These are phyloP conservation scores for Aspergillus vadensis DNA, from an alignment of 2,329 filamentous ascomycete species.

Conservation along the genomic window DNA sequence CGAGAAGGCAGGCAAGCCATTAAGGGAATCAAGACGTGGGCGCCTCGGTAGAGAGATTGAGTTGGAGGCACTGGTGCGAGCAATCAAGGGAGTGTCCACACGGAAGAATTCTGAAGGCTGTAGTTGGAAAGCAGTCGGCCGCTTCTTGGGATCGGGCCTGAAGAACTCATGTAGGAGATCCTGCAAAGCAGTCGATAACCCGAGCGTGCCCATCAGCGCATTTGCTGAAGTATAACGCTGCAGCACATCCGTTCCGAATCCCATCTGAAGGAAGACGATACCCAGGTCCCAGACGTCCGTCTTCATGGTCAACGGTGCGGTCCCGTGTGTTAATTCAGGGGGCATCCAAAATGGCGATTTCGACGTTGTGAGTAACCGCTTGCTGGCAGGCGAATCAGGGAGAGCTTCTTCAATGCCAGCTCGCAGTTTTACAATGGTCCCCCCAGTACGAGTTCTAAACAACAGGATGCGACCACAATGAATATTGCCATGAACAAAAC, in stretches of 20 bases:
- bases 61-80: slow-evolving; percentile 46
- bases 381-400: slow-evolving; percentile 50
- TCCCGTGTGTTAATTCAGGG: slow-evolving; percentile 70
- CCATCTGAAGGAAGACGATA: slow-evolving; percentile 88
- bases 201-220: slow-evolving; percentile 69
- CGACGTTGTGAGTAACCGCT: slow-evolving; percentile 54
- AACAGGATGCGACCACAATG: slow-evolving; percentile 79
- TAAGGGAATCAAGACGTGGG: slow-evolving; percentile 64
- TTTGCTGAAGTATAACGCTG: slow-evolving; percentile 78
- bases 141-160: slow-evolving; percentile 77
- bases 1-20: slow-evolving; percentile 59
- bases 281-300: slow-evolving; percentile 96
- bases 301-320: slow-evolving; percentile 63
- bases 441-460: slow-evolving; percentile 67
- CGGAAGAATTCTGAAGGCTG: slow-evolving; percentile 56
- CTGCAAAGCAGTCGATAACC: slow-evolving; percentile 72
- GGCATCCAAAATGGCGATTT: slow-evolving; percentile 82
- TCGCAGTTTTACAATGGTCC: slow-evolving; percentile 63
- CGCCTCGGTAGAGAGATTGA: slow-evolving; percentile 51
- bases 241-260: slow-evolving; percentile 78
- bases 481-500: slow-evolving; percentile 80
- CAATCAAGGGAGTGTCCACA: slow-evolving; percentile 40
- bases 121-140: slow-evolving; percentile 77
- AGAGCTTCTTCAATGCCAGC: slow-evolving; percentile 53
- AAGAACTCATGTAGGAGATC: slow-evolving; percentile 85